Conservation (phyloP, 257 asterid genomes). For the Solanum dulcamara region DNA sequence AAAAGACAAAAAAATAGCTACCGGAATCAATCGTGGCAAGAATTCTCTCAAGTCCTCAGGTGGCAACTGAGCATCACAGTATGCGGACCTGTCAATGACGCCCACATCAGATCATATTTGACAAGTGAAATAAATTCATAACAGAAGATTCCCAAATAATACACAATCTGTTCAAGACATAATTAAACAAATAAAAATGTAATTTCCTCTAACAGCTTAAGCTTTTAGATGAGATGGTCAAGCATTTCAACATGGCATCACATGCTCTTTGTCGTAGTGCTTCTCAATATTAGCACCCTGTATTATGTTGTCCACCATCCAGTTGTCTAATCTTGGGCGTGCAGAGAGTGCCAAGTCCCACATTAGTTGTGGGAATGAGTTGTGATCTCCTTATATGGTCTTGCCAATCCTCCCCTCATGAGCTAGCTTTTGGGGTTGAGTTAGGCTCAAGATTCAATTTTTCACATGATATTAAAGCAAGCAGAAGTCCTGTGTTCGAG, state of each 20-base stretch:
- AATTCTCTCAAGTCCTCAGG: constrained; percentile 83
- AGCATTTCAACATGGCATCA: neutral
- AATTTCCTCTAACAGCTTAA: neutral
- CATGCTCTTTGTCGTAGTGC: neutral
- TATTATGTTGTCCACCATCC: neutral
- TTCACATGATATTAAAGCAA: neutral
- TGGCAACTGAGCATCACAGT: constrained; percentile 91
- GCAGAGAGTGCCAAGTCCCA: neutral
- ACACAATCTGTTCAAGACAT: neutral
- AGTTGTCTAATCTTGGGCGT: neutral
- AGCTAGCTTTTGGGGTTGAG: neutral
- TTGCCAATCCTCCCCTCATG: neutral
- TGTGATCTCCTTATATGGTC: neutral
- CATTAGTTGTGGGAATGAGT: neutral
- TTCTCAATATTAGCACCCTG: neutral
- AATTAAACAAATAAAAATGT: neutral
- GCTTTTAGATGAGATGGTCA: neutral
- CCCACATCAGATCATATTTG: neutral
- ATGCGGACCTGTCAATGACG: constrained; percentile 64
- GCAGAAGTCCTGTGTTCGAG: neutral
- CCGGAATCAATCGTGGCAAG: constrained; percentile 88
- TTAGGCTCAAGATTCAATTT: neutral
- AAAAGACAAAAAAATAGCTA: constrained; percentile 10
- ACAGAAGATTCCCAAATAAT: neutral
- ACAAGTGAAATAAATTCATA: neutral